Conservation (phyloP, 495 filamentous ascomycete genomes). For the Bryoglossum gracile region DNA sequence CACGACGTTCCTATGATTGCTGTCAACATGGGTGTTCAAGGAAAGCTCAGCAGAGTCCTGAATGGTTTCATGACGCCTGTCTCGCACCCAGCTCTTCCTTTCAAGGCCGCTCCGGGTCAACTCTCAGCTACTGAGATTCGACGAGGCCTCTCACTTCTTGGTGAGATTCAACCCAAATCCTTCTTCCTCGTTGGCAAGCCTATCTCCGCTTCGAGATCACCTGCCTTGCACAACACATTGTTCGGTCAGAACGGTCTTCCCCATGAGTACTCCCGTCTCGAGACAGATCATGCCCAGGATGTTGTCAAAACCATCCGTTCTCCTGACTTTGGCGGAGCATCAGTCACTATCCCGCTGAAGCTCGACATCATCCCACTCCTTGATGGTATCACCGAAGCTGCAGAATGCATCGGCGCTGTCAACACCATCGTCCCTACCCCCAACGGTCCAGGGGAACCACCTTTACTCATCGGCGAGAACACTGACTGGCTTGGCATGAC, state of each 20-base stretch:
- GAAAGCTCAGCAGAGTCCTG: constrained; percentile 82
- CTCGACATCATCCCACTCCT: constrained; percentile 76
- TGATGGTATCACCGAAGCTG: constrained; percentile 72
- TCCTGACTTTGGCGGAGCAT: constrained; percentile 80
- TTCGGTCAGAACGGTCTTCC: constrained; percentile 77
- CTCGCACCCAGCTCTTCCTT: constrained; percentile 78
- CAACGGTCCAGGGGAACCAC: constrained; percentile 26
- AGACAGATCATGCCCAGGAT: constrained; percentile 61
- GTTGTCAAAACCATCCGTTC: constrained; percentile 60
- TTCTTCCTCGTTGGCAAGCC: constrained; percentile 88
- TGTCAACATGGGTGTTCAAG: constrained; percentile 88
- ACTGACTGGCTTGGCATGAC: constrained; percentile 96
- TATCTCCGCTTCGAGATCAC: constrained; percentile 71
- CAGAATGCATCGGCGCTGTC: constrained; percentile 79
- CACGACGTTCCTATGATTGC: constrained; percentile 81
- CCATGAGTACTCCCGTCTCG: constrained; percentile 73
- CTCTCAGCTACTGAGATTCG: constrained; percentile 88
- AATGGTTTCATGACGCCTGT: constrained; percentile 96
- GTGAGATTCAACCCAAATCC: constrained; percentile 65
- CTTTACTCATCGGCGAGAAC: constrained; percentile 73
- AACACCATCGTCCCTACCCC: constrained; percentile 75
- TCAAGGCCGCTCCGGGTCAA: constrained; percentile 92
- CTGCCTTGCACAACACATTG: constrained; percentile 81
- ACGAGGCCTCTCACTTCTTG: constrained; percentile 65
- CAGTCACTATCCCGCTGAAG: constrained; percentile 94